Conservation (phyloP, 768 basidiomycete genomes). For the Mrakia frigida region DNA sequence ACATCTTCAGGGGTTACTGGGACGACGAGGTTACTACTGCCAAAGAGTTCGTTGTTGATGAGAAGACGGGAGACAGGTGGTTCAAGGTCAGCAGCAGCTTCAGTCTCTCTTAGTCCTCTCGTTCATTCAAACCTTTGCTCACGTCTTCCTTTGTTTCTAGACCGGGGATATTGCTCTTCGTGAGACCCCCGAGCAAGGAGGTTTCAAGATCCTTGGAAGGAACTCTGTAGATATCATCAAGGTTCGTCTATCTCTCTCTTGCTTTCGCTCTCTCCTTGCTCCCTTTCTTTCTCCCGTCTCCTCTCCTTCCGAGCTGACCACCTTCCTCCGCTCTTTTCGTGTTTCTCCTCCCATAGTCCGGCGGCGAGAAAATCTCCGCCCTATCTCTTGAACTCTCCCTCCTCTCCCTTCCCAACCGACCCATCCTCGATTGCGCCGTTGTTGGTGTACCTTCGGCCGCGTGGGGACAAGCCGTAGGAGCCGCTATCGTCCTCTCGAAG, state of each 20-base stretch:
- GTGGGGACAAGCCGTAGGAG: slow-evolving; percentile 41
- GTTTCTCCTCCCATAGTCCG: slow-evolving; percentile 33
- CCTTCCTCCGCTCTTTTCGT: too few species aligned
- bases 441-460: slow-evolving; percentile 39
- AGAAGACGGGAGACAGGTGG: slow-evolving; percentile 33
- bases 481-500: slow-evolving; percentile 25
- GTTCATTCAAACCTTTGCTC: neutral
- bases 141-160: neutral
- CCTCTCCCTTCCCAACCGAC: slow-evolving; percentile 35
- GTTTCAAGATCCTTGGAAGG: slow-evolving; percentile 37
- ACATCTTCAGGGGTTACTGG: slow-evolving; percentile 40
- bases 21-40: slow-evolving; percentile 35
- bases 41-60: slow-evolving; percentile 38
- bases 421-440: slow-evolving; percentile 39
- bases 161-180: slow-evolving; percentile 41
- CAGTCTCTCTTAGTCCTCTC: neutral
- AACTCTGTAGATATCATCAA: slow-evolving; percentile 34
- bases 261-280: neutral
- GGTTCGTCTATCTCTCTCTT: neutral
- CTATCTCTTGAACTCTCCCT: slow-evolving; percentile 40
- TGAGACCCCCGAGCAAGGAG: slow-evolving; percentile 33
- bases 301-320: too few species aligned
- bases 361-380: slow-evolving; percentile 42
- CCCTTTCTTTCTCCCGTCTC: neutral
- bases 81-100: slow-evolving; percentile 35